These are phyloP conservation scores for Colletotrichum cuscutae DNA, from an alignment of 2,329 filamentous ascomycete species.

Conservation along the genomic window DNA sequence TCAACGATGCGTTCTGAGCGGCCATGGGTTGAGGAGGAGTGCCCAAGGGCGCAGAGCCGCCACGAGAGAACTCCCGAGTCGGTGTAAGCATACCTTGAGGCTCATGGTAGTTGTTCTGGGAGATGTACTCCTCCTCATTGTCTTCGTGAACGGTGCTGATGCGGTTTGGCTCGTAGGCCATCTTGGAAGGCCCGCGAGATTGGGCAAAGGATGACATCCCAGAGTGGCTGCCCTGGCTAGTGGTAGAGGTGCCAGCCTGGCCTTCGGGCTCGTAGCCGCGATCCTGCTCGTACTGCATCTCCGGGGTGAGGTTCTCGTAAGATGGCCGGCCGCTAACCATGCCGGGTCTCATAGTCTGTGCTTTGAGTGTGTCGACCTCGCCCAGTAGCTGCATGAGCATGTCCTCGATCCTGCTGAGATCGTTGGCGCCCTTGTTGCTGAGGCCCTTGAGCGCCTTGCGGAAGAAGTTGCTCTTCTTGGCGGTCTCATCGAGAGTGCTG, in stretches of 20 bases:
- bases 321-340: conserved; percentile 67
- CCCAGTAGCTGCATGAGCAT: conserved; percentile 92
- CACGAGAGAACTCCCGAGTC: conserved; percentile 58
- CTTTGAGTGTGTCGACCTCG: conserved; percentile 88
- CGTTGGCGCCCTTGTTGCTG: conserved; percentile 86
- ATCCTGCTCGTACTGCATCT: conserved; percentile 73
- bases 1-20: conserved; percentile 58
- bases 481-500: conserved; percentile 66
- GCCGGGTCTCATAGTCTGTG: conserved; percentile 58
- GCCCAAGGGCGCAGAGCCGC: conserved; percentile 63
- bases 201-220: conserved; percentile 75
- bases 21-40: conserved; percentile 67
- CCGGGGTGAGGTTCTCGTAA: conserved; percentile 74
- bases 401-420: conserved; percentile 87
- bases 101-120: conserved; percentile 53
- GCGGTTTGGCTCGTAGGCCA: conserved; percentile 68
- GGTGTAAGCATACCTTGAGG: conserved; percentile 63
- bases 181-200: conserved; percentile 56
- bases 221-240: conserved; percentile 78
- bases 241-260: conserved; percentile 76
- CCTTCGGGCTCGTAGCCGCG: conserved; percentile 87
- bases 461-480: conserved; percentile 94
- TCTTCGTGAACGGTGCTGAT: conserved; percentile 91
- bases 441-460: conserved; percentile 92
- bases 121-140: conserved; percentile 79